These are phyloP conservation scores for Phyllosticta ampelicida DNA, from an alignment of 2,329 filamentous ascomycete genomes.

Conservation along the genomic window DNA sequence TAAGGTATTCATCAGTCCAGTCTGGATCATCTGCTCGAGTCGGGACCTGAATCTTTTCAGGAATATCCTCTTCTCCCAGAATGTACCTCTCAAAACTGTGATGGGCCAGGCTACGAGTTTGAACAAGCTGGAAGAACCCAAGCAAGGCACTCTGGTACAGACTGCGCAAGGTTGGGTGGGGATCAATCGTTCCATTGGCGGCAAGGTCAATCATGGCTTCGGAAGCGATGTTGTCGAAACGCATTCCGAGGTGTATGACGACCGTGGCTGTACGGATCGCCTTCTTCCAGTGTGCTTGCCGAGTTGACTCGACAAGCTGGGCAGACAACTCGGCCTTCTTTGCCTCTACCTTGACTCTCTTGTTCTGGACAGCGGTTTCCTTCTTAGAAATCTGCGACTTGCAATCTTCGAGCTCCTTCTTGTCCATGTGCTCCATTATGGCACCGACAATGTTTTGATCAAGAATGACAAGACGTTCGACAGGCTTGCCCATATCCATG, in stretches of 20 bases:
- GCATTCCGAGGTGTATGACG: slow-evolving; percentile 77
- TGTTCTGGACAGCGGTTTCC: slow-evolving; percentile 61
- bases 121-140: slow-evolving; percentile 67
- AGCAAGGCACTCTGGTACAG: slow-evolving; percentile 75
- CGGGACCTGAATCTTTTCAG: slow-evolving; percentile 62
- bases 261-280: slow-evolving; percentile 83
- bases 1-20: slow-evolving; percentile 71
- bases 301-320: slow-evolving; percentile 68
- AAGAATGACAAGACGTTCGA: slow-evolving; percentile 77
- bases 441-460: slow-evolving; percentile 59
- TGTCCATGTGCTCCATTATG: slow-evolving; percentile 38
- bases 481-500: slow-evolving; percentile 81
- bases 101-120: slow-evolving; percentile 72
- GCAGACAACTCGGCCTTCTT: slow-evolving; percentile 73
- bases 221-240: slow-evolving; percentile 82
- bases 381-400: slow-evolving; percentile 51
- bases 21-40: slow-evolving; percentile 56
- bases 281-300: slow-evolving; percentile 89
- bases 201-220: slow-evolving; percentile 74
- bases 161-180: slow-evolving; percentile 73
- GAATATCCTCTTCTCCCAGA: slow-evolving; percentile 64
- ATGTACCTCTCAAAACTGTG: slow-evolving; percentile 86
- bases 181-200: slow-evolving; percentile 72
- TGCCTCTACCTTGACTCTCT: slow-evolving; percentile 65
- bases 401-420: slow-evolving; percentile 45